Percentiles rank a stretch among this genome's conserved stretches.
phyloP scores from a whole-genome alignment of 140 eudicot genomes.

The Stevia rebaudiana region DNA sequence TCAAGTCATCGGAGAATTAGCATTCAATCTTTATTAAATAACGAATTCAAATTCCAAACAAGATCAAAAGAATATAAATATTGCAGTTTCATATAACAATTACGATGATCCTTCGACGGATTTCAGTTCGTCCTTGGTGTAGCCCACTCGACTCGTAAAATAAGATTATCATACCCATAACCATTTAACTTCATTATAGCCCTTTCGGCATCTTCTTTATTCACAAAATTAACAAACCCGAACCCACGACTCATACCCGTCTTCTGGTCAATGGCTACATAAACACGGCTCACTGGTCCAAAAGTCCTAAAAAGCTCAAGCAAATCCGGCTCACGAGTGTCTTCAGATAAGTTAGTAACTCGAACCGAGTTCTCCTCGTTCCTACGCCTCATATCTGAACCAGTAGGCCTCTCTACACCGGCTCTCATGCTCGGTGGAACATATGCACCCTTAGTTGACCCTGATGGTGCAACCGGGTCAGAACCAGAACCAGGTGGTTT shows the following conservation, averaged over 20 bases:
- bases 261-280: constrained; percentile 28
- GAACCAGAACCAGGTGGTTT: constrained; percentile 59
- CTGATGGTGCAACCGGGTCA: background rate
- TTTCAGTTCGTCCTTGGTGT: too few species aligned
- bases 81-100: too few species aligned
- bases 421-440: constrained; percentile 25
- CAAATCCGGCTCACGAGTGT: constrained; percentile 27
- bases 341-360: constrained; percentile 25
- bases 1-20: too few species aligned
- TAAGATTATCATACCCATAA: constrained; percentile 25
- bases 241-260: constrained; percentile 30
- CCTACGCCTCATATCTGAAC: constrained; percentile 27
- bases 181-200: constrained; percentile 22
- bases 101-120: too few species aligned
- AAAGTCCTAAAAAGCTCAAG: constrained; percentile 24
- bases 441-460: constrained; percentile 17
- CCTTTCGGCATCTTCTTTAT: constrained; percentile 25
- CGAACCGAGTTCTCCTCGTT: constrained; percentile 26
- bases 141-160: constrained; percentile 24
- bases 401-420: constrained; percentile 17
- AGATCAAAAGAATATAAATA: too few species aligned
- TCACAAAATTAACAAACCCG: constrained; percentile 22
- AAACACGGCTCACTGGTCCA: constrained; percentile 18
- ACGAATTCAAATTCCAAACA: too few species aligned
- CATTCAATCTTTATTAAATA: too few species aligned